These are phyloP conservation scores for Elsinoe arachidis DNA, from an alignment of 2,329 filamentous ascomycete species.

Conservation along the genomic window DNA sequence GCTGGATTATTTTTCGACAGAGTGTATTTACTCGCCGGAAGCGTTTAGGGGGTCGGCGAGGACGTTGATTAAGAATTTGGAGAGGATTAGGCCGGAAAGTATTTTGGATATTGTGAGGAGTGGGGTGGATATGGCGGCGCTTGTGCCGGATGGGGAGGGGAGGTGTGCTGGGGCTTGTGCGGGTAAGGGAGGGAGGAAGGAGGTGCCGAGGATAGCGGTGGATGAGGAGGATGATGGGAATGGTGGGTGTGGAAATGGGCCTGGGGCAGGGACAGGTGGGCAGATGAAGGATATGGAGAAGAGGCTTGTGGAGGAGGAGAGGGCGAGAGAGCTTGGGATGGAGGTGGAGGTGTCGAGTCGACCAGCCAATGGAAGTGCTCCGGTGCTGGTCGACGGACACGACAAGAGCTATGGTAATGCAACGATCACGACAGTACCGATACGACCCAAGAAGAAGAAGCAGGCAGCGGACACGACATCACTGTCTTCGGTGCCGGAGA, in stretches of 20 bases:
- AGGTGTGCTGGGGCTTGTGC: slow-evolving; percentile 42
- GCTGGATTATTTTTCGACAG: slow-evolving; percentile 94
- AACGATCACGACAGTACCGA: slow-evolving; percentile 19
- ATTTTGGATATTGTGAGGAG: slow-evolving; percentile 92
- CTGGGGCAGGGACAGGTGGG: slow-evolving; percentile 57
- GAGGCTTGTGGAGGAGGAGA: slow-evolving; percentile 57
- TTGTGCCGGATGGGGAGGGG: slow-evolving; percentile 56
- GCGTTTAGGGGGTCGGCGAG: slow-evolving; percentile 90
- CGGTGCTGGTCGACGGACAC: slow-evolving; percentile 19
- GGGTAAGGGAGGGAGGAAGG: slow-evolving; percentile 25
- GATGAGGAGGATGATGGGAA: slow-evolving; percentile 48
- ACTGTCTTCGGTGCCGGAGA: background rate
- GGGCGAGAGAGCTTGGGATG: slow-evolving; percentile 41
- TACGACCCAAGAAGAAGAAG: slow-evolving; percentile 29
- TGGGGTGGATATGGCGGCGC: slow-evolving; percentile 87
- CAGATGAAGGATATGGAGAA: slow-evolving; percentile 80
- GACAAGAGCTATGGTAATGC: background rate
- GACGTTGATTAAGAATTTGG: slow-evolving; percentile 87
- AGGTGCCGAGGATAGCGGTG: slow-evolving; percentile 26
- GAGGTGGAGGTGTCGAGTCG: slow-evolving; percentile 54
- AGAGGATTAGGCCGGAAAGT: slow-evolving; percentile 84
- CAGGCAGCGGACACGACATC: background rate
- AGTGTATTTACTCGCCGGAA: slow-evolving; percentile 97
- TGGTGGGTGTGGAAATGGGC: slow-evolving; percentile 67
- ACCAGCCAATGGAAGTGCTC: slow-evolving; percentile 10